Evolutionary conservation across 2,329 filamentous ascomycete genomes (phyloP).

Genomic region (Leptosphaerulina australis): DNA sequence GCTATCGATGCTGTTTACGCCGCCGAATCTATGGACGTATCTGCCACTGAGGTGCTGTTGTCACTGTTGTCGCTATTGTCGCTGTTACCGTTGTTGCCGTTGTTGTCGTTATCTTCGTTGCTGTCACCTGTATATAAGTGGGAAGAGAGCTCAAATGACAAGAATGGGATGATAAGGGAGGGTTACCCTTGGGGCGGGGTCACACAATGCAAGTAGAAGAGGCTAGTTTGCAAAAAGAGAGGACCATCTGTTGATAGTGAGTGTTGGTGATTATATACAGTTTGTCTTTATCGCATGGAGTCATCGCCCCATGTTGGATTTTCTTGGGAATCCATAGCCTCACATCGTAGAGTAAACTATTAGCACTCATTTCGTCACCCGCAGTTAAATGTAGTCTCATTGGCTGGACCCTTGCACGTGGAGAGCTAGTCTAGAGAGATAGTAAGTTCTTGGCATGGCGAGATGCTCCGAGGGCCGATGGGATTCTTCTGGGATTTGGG

Average conservation of each 20-base stretch:
- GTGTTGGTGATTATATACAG: neutral
- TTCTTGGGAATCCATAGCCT: conserved; percentile 13
- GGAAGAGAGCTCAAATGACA: neutral
- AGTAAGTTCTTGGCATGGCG: conserved; percentile 1
- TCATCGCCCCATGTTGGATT: neutral
- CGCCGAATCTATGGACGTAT: too few species aligned
- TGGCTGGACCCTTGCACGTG: conserved; percentile 24
- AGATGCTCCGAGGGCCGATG: neutral
- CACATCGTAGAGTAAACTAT: neutral
- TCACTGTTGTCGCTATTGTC: too few species aligned
- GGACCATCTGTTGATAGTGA: too few species aligned
- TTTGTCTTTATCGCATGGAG: neutral
- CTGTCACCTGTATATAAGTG: too few species aligned
- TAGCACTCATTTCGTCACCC: conserved; percentile 24
- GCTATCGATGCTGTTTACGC: too few species aligned
- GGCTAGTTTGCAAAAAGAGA: neutral
- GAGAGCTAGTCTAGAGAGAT: neutral
- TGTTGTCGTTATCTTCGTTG: too few species aligned
- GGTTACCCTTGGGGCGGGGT: conserved; percentile 6
- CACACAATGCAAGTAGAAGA: neutral
- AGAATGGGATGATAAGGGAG: neutral
- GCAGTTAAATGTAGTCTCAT: conserved; percentile 12
- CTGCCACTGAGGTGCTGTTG: neutral
- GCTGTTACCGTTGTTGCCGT: too few species aligned
- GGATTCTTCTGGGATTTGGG: conserved; percentile 1